Conservation (phyloP, 345 rosid species). For the Isatis tinctoria region DNA sequence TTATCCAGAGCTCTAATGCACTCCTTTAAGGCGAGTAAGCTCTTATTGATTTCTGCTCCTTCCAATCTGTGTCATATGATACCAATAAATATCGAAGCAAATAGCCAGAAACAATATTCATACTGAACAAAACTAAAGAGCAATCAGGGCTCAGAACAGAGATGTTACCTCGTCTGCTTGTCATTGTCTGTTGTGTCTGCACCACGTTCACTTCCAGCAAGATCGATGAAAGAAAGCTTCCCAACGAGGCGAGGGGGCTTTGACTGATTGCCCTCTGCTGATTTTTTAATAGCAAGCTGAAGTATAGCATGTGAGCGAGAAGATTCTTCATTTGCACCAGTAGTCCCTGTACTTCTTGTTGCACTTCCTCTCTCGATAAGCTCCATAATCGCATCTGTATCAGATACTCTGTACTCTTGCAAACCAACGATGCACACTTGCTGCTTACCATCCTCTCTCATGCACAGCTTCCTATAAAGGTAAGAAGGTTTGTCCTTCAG, state of each 20-base stretch:
- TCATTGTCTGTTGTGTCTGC: slow-evolving; percentile 99
- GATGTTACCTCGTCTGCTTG: slow-evolving; percentile 82
- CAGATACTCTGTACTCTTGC: slow-evolving; percentile 93
- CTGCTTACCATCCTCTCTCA: slow-evolving; percentile 99
- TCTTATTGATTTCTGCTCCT: slow-evolving; percentile 99
- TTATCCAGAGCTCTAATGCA: slow-evolving; percentile 99
- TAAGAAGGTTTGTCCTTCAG: background rate
- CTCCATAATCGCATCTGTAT: slow-evolving; percentile 87
- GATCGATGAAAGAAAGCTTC: slow-evolving; percentile 95
- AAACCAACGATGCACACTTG: slow-evolving; percentile 97
- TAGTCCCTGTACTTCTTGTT: slow-evolving; percentile 93
- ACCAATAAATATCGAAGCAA: background rate
- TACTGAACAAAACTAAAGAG: background rate
- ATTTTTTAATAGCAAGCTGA: slow-evolving; percentile 89
- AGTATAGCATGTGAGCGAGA: slow-evolving; percentile 99
- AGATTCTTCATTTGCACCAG: slow-evolving; percentile 99
- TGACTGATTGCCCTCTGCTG: slow-evolving; percentile 71
- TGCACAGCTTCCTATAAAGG: slow-evolving; percentile 69
- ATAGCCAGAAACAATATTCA: slow-evolving; percentile 8
- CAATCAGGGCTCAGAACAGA: background rate
- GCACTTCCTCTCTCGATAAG: slow-evolving; percentile 93
- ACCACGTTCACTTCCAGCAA: slow-evolving; percentile 99
- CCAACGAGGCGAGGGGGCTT: slow-evolving; percentile 93
- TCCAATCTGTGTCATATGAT: slow-evolving; percentile 67
- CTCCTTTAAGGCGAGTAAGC: slow-evolving; percentile 93